phyloP scores from a whole-genome alignment of 345 rosid species.

The Excoecaria cochinchinensis region DNA sequence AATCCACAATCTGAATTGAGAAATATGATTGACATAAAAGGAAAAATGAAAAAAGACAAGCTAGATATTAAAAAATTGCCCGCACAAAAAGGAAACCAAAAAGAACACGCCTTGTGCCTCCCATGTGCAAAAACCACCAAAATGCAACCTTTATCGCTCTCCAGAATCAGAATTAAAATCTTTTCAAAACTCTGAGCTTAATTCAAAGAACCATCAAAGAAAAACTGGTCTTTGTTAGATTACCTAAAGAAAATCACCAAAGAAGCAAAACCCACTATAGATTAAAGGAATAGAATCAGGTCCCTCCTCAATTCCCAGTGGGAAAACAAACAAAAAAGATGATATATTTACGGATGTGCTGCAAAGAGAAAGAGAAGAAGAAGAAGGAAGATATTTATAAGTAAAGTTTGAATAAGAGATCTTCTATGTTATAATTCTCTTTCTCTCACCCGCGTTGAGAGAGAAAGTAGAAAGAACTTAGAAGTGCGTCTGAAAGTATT shows the following conservation, averaged over 20 bases:
- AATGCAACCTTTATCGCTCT: conserved; percentile 4
- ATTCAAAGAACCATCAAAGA: not conserved
- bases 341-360: not conserved
- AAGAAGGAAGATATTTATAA: not conserved
- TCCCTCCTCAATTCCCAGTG: not conserved
- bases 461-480: not conserved
- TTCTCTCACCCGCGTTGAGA: not conserved
- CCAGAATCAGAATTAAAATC: not conserved
- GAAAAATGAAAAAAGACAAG: not conserved
- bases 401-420: not conserved
- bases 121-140: conserved; percentile 9
- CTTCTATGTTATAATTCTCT: not conserved
- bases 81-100: not conserved
- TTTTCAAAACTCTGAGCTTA: not conserved
- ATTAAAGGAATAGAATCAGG: not conserved
- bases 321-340: not conserved
- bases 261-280: not conserved
- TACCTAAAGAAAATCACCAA: not conserved
- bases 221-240: not conserved
- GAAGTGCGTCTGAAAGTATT: conserved; percentile 1
- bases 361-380: not conserved
- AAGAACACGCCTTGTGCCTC: conserved; percentile 23
- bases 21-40: not conserved
- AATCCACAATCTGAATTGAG: not conserved
- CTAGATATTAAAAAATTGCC: not conserved